Conservation (phyloP, 805 yeast genomes). For the Metschnikowia santaceciliae region DNA sequence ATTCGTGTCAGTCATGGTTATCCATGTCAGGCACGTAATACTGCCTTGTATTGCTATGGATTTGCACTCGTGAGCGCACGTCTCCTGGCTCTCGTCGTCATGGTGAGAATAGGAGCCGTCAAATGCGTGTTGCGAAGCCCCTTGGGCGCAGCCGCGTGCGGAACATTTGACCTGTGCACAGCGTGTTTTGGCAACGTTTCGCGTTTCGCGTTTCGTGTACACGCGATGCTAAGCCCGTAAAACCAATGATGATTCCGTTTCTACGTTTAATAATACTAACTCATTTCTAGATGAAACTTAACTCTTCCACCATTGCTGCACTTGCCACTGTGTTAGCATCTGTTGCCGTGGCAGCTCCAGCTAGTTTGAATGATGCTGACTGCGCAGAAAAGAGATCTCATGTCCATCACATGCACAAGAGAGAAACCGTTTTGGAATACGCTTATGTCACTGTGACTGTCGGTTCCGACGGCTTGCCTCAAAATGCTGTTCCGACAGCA, state of each 20-base stretch:
- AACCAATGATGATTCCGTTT: neutral
- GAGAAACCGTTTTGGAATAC: conserved; percentile 53
- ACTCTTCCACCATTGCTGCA: conserved; percentile 10
- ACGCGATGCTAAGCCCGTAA: neutral
- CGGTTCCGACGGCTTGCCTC: conserved; percentile 44
- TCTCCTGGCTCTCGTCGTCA: neutral
- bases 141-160: neutral
- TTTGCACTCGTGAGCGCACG: neutral
- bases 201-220: conserved; percentile 2
- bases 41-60: no score
- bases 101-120: neutral
- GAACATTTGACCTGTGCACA: neutral
- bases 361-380: conserved; percentile 13
- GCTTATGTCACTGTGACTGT: conserved; percentile 37
- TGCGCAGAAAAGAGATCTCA: conserved; percentile 29
- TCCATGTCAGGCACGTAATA: no score
- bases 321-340: conserved; percentile 12
- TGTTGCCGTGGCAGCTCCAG: conserved; percentile 15
- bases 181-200: neutral
- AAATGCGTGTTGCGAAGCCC: neutral
- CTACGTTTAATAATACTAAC: conserved; percentile 6
- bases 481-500: conserved; percentile 6
- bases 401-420: conserved; percentile 59
- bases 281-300: conserved; percentile 11
- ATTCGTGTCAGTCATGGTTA: no score